These are phyloP conservation scores for Pseudogymnoascus sp. DNA, from an alignment of 2,329 filamentous ascomycete genomes.

Conservation along the genomic window DNA sequence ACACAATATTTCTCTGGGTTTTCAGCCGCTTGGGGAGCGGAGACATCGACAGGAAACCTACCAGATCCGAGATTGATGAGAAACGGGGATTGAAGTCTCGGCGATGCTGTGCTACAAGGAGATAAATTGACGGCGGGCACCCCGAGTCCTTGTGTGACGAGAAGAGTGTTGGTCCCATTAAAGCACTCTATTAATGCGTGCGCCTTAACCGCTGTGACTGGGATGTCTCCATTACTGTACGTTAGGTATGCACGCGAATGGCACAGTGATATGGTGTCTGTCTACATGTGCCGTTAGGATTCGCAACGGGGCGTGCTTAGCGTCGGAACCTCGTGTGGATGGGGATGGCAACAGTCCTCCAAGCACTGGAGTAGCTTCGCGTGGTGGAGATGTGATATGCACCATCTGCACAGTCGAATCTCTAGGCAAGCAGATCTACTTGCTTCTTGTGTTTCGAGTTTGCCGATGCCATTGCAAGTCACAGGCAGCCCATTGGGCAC, in stretches of 20 bases:
- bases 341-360: background rate
- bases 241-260: background rate
- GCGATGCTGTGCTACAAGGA: slow-evolving; percentile 4
- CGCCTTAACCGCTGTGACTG: background rate
- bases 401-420: background rate
- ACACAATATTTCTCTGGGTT: background rate
- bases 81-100: background rate
- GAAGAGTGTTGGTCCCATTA: background rate
- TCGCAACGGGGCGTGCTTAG: background rate
- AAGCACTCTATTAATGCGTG: background rate
- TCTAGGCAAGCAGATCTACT: background rate
- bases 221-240: background rate
- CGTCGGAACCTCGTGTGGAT: background rate
- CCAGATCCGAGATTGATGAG: background rate
- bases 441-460: slow-evolving; percentile 9
- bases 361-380: background rate
- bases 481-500: background rate
- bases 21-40: background rate
- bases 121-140: background rate
- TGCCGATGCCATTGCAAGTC: background rate
- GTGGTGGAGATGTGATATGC: background rate
- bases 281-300: background rate
- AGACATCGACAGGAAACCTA: background rate
- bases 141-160: background rate
- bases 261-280: background rate